phyloP scores from a whole-genome alignment of 2,329 filamentous ascomycete species.

The Microcyclosporella mali region DNA sequence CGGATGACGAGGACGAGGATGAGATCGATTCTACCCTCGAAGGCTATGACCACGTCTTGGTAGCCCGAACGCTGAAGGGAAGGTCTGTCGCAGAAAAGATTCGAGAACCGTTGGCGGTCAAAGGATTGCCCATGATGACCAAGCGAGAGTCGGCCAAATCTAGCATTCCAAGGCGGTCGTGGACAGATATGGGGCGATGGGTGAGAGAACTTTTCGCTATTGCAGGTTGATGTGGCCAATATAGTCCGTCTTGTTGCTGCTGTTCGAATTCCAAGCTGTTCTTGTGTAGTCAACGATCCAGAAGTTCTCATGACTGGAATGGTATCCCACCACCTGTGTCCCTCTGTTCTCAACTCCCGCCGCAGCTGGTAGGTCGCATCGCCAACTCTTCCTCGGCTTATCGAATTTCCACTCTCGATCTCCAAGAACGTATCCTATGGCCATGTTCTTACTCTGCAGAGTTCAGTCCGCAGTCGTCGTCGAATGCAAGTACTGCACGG shows the following conservation, averaged over 20 bases:
- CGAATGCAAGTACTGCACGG: conserved; percentile 6
- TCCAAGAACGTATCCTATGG: background rate
- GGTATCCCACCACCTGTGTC: background rate
- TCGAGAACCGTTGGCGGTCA: background rate
- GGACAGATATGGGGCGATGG: background rate
- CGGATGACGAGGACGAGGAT: background rate
- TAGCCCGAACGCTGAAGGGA: background rate
- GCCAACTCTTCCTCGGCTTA: conserved; percentile 1
- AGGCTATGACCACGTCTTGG: conserved; percentile 2
- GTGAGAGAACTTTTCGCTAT: conserved; percentile 1
- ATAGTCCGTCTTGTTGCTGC: background rate
- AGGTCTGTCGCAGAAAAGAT: conserved; percentile 1
- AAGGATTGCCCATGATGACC: background rate
- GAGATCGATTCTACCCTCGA: conserved; percentile 4
- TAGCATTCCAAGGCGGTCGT: no score
- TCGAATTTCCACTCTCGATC: background rate
- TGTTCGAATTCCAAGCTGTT: background rate
- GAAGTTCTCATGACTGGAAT: background rate
- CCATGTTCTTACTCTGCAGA: conserved; percentile 1
- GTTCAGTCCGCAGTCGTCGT: conserved; percentile 2
- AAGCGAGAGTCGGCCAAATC: background rate
- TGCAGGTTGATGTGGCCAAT: background rate
- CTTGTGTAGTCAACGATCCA: background rate
- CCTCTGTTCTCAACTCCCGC: background rate
- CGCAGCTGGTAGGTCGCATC: no score